Evolutionary conservation across 805 yeast genomes (phyloP), one percentile per base, ranked within the genome.

Genomic region (Cyberlindnera subsufficiens): DNA sequence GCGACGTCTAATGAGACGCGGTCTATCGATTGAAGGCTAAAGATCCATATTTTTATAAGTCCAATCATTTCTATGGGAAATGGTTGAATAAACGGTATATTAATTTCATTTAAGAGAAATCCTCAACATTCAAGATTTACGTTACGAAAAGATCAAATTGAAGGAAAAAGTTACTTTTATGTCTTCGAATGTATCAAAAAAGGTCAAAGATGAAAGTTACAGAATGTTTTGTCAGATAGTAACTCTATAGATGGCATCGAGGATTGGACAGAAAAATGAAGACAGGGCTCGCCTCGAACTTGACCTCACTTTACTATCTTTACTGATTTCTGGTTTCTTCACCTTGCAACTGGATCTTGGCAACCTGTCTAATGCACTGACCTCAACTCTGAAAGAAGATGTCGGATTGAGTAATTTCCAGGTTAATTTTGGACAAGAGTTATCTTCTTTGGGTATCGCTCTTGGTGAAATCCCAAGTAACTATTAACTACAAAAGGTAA

Each of bases 391-490:
- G 17, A 32, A 8, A 32, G 19, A 32, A 32, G 22, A 16, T 4
- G 19, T 32, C 6, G 35, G 22, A 5, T 13, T 6, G 17, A 15
- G 4, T 6, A 32, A 22, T 32, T 32, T 15, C 19, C 35, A 32
- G 18, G 11, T 16, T 8, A 32, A 16, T 17, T 20, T 32, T 15
- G 35, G 22, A 15, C 22, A 32, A 16, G 18, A 32, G 9, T 18
- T 32, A 4, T n/a, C n/a, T 10, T 32, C 35, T 17, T 16, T 32
- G 16, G 35, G 35, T 32, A 32, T 32, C 11, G 35, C n/a, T 15
- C 16, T 32, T 32, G 35, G 35, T 32, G 35, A 32, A 32, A 36
- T 36, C 25, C 39, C 43, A 35, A 27, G 35, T 5, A 35, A 40
- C 8, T 27, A 27, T 18, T 29, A 30, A 6, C 22, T 40, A 16